Base-by-base conservation (phyloP, 257 asterid genomes). In the Solanum habrochaites region DNA sequence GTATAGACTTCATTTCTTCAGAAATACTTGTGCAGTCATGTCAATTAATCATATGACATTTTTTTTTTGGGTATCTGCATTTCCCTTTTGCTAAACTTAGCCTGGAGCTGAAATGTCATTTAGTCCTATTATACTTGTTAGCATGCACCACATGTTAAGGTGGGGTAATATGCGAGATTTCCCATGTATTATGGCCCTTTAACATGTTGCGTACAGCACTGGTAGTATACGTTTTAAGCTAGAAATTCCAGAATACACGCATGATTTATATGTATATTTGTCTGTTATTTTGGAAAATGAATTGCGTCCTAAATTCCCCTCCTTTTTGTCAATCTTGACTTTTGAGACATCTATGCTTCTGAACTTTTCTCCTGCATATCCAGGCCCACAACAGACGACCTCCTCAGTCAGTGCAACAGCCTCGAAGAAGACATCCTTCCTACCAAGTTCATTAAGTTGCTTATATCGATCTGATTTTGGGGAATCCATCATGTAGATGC, bases 371-470 rank as follows among this genome's bases (percentile, higher is more conserved):
- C 87, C 58, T 87, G 40, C 80, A 85, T 82, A 81, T 91, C 90
- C 89, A 96, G 99, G 93, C 92, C 39, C 94, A 93, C 87, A 96
- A 96, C 91, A 87, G 91, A 85, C 93, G 98, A 78, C 98, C 98
- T 82, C 93, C 95, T 47, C 98, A 92, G 87, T 91, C 98, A 0
- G 93, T 86, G 78, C 99, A 96, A 88, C 98, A 90, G 88, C 90
- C 88, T 45, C 94, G 89, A 93, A 90, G 94, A 85, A 90, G 90
- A 27, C 91, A 90, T 27, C 92, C 91, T 83, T n/a, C 88, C 86
- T 74, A 73, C 90, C 90, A 91, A 69, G 90, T 87, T 69, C 93
- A 89, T 77, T 94, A 94, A 93, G 66, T 86, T 83, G 80, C 47
- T 11, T 71, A 47, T 58, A 45, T 83, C 43, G 25, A 37, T 42